These are phyloP conservation scores for Globisporangium abappressorium DNA, from an alignment of 352 stramenopile species.

Conservation along the genomic window DNA sequence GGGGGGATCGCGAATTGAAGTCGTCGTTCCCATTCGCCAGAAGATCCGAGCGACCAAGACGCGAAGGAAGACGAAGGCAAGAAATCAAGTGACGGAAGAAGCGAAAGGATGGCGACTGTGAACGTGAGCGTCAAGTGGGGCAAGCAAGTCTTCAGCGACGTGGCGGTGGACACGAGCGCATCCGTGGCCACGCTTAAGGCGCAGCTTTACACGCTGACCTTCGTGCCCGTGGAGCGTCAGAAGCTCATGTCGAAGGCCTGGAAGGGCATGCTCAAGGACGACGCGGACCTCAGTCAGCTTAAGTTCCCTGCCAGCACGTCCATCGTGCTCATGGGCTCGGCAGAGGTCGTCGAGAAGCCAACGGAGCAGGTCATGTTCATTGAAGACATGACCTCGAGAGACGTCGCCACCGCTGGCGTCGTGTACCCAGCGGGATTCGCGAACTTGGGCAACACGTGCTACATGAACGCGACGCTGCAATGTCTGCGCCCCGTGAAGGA, in stretches of 20 bases:
- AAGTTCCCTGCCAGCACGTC: slow-evolving; percentile 58
- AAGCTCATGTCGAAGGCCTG: slow-evolving; percentile 90
- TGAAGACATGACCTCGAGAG: slow-evolving; percentile 81
- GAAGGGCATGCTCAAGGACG: slow-evolving; percentile 90
- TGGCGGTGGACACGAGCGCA: slow-evolving; percentile 64
- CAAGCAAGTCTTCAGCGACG: slow-evolving; percentile 75
- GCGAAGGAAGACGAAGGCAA: not conserved
- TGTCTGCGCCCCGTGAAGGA: slow-evolving; percentile 91
- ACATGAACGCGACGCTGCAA: slow-evolving; percentile 94
- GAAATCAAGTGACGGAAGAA: not conserved
- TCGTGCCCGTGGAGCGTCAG: slow-evolving; percentile 79
- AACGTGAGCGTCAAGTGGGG: slow-evolving; percentile 85
- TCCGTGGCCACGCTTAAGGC: slow-evolving; percentile 72
- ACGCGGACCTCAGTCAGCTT: slow-evolving; percentile 56
- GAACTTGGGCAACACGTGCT: slow-evolving; percentile 92
- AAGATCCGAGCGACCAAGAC: slow-evolving; percentile 3
- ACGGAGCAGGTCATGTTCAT: slow-evolving; percentile 81
- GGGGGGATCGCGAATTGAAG: slow-evolving; percentile 7
- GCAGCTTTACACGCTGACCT: slow-evolving; percentile 82
- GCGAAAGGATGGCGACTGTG: slow-evolving; percentile 37
- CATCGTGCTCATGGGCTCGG: slow-evolving; percentile 94
- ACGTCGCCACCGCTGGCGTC: slow-evolving; percentile 79
- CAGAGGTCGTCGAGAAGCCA: slow-evolving; percentile 88
- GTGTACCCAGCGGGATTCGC: slow-evolving; percentile 90
- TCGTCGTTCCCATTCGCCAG: not conserved